Conservation (phyloP, 1,284 basidiomycete species). For the Pseudozyma pruni region DNA sequence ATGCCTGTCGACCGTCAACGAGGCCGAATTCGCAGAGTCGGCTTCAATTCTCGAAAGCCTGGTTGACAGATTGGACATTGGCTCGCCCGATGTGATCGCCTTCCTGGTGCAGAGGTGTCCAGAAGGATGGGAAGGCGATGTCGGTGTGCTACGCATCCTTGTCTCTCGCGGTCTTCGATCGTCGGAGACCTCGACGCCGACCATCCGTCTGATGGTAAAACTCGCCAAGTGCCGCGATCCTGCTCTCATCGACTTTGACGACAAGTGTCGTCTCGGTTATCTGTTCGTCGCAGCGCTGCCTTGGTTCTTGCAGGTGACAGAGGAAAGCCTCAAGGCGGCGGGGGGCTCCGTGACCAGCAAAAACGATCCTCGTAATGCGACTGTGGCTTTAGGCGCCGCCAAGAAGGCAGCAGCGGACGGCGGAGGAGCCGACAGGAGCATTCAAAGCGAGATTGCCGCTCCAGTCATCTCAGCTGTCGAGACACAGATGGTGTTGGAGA, state of each 20-base stretch:
- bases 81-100: slow-evolving; percentile 75
- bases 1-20: slow-evolving; percentile 83
- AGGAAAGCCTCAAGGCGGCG: slow-evolving; percentile 59
- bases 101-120: slow-evolving; percentile 78
- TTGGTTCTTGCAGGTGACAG: slow-evolving; percentile 86
- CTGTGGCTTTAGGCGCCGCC: slow-evolving; percentile 7
- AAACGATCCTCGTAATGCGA: slow-evolving; percentile 25
- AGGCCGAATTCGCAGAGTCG: slow-evolving; percentile 81
- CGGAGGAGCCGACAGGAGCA: background rate
- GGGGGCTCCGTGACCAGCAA: slow-evolving; percentile 29
- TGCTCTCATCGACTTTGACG: slow-evolving; percentile 78
- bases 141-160: slow-evolving; percentile 77
- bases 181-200: slow-evolving; percentile 76
- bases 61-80: slow-evolving; percentile 79
- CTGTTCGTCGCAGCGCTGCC: slow-evolving; percentile 86
- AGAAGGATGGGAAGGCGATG: slow-evolving; percentile 76
- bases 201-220: slow-evolving; percentile 78
- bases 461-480: slow-evolving; percentile 71
- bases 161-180: slow-evolving; percentile 85
- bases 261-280: slow-evolving; percentile 76
- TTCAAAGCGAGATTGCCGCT: background rate
- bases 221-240: slow-evolving; percentile 76
- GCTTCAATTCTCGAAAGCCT: slow-evolving; percentile 78
- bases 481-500: slow-evolving; percentile 75
- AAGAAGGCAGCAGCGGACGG: slow-evolving; percentile 14